Conservation (phyloP, 306 rosid species). For the Casuarina equisetifolia region DNA sequence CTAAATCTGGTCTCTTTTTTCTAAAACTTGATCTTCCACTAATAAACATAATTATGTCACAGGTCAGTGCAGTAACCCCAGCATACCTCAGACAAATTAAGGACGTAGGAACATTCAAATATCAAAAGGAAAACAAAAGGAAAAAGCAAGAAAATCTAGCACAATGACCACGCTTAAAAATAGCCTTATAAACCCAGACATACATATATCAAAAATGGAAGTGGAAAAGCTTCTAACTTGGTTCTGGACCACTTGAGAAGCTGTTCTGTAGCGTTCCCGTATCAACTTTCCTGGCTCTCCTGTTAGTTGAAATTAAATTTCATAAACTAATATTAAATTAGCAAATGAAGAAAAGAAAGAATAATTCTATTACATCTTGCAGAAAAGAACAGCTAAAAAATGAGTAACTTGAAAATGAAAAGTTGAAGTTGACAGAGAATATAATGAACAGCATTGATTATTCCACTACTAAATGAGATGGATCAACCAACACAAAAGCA, state of each 20-base stretch:
- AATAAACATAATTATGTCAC: background rate
- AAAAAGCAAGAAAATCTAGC: background rate
- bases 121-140: background rate
- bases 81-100: background rate
- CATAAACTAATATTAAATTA: constrained; percentile 12
- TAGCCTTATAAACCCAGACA: constrained; percentile 53
- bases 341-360: background rate
- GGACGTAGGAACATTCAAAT: background rate
- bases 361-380: background rate
- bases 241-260: constrained; percentile 97
- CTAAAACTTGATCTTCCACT: background rate
- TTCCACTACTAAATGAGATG: background rate
- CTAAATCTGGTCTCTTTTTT: background rate
- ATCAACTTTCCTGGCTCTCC: constrained; percentile 97
- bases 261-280: constrained; percentile 92
- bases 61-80: background rate
- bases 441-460: background rate
- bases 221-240: constrained; percentile 88
- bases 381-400: background rate
- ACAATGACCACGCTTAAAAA: constrained; percentile 29
- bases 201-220: constrained; percentile 61
- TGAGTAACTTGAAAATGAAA: background rate
- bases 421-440: background rate
- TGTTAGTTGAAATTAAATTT: constrained; percentile 36
- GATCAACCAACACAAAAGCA: background rate